phyloP scores from a whole-genome alignment of 2,329 filamentous ascomycete genomes.

The Dactylellina parvicollis region DNA sequence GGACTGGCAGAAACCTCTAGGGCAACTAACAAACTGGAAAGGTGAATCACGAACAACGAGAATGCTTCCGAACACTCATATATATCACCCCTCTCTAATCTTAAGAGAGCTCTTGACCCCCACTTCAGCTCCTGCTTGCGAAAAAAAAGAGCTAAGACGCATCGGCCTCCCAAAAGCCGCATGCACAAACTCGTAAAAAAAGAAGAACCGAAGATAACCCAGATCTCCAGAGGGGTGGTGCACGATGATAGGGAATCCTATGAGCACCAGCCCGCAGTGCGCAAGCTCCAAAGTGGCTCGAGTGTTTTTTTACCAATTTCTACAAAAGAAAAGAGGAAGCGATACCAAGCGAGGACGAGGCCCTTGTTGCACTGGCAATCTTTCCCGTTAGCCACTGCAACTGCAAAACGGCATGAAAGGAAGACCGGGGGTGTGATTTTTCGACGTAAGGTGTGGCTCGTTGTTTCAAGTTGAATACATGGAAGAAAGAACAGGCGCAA shows the following conservation, averaged over 20 bases:
- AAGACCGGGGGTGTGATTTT: slow-evolving; percentile 16
- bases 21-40: not conserved
- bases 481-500: not conserved
- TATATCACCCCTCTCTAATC: no score
- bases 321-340: slow-evolving; percentile 1
- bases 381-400: slow-evolving; percentile 30
- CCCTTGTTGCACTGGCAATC: slow-evolving; percentile 28
- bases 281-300: no score
- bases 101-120: not conserved
- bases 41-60: slow-evolving; percentile 20
- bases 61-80: slow-evolving; percentile 39
- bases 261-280: no score
- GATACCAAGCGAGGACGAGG: not conserved
- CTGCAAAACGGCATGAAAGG: slow-evolving; percentile 28
- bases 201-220: not conserved
- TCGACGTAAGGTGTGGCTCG: slow-evolving; percentile 45
- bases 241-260: slow-evolving; percentile 28
- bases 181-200: slow-evolving; percentile 22
- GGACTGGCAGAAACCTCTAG: not conserved
- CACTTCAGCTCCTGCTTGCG: slow-evolving; percentile 14
- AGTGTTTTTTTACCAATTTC: slow-evolving; percentile 1
- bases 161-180: slow-evolving; percentile 29
- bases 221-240: not conserved
- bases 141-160: slow-evolving; percentile 13
- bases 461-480: slow-evolving; percentile 39